phyloP scores from a whole-genome alignment of 2,329 filamentous ascomycete species.

The Cryphonectria carpinicola region DNA sequence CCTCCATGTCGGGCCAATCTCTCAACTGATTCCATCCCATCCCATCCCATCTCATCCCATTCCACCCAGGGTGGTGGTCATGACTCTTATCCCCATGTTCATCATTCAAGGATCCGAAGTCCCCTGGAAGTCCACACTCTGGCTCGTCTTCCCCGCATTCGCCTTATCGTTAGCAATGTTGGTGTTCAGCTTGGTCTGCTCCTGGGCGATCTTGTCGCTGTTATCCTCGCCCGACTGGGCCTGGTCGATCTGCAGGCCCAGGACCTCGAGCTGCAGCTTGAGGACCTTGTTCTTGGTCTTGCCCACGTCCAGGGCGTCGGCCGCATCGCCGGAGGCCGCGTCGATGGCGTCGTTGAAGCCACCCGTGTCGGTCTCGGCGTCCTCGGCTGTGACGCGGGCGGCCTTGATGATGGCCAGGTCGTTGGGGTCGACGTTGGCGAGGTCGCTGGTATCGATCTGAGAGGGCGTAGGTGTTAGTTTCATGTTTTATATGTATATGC shows the following conservation, averaged over 20 bases:
- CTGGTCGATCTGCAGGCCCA: slow-evolving; percentile 54
- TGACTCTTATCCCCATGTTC: background rate
- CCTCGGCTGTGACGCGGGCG: slow-evolving; percentile 54
- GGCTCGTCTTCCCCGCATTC: slow-evolving; percentile 41
- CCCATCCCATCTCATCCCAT: background rate
- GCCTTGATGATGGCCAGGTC: slow-evolving; percentile 56
- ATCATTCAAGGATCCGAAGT: slow-evolving; percentile 4
- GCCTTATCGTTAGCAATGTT: slow-evolving; percentile 50
- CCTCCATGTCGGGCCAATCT: background rate
- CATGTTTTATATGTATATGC: background rate
- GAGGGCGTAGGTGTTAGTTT: slow-evolving; percentile 1
- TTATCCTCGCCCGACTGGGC: slow-evolving; percentile 51
- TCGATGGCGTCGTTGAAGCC: slow-evolving; percentile 59
- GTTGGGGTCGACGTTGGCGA: slow-evolving; percentile 48
- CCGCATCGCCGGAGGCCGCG: slow-evolving; percentile 46
- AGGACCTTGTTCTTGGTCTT: slow-evolving; percentile 45
- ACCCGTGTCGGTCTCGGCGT: slow-evolving; percentile 53
- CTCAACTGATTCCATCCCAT: background rate
- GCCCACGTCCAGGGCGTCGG: slow-evolving; percentile 47
- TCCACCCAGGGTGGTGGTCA: background rate
- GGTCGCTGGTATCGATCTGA: slow-evolving; percentile 49
- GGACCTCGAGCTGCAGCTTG: slow-evolving; percentile 57
- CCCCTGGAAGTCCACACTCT: slow-evolving; percentile 42
- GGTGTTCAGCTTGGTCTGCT: slow-evolving; percentile 56
- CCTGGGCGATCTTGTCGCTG: slow-evolving; percentile 47